phyloP scores from a whole-genome alignment of 805 yeast genomes.

The Metschnikowia baotianmanensis region DNA sequence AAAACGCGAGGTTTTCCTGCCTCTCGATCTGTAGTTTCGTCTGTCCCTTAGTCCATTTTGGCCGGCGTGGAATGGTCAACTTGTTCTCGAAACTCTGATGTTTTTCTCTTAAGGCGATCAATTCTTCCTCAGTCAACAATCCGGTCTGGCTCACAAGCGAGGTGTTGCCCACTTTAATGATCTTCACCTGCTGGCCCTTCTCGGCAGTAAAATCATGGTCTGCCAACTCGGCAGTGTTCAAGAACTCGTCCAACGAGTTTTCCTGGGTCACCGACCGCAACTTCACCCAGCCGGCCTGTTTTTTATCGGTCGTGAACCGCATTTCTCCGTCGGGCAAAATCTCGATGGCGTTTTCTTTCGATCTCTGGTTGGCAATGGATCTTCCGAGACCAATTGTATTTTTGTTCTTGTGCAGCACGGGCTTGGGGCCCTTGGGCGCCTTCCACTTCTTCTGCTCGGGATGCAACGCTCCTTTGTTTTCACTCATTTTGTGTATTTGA shows the following conservation, averaged over 20 bases:
- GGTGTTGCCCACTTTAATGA: slow-evolving; percentile 68
- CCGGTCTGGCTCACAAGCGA: slow-evolving; percentile 40
- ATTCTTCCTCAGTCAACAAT: slow-evolving; percentile 65
- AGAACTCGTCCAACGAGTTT: slow-evolving; percentile 87
- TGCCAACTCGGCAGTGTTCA: slow-evolving; percentile 92
- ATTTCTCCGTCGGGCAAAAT: slow-evolving; percentile 82
- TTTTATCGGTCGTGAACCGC: slow-evolving; percentile 82
- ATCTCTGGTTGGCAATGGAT: slow-evolving; percentile 71
- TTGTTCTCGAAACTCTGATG: slow-evolving; percentile 66
- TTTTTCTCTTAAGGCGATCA: slow-evolving; percentile 53
- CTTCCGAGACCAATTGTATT: slow-evolving; percentile 85
- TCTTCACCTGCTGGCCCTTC: slow-evolving; percentile 74
- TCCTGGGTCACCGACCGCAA: slow-evolving; percentile 94
- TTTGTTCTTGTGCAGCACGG: slow-evolving; percentile 78
- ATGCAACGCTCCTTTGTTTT: slow-evolving; percentile 42
- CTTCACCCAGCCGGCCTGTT: slow-evolving; percentile 86
- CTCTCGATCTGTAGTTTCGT: slow-evolving; percentile 77
- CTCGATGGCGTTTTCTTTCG: slow-evolving; percentile 65
- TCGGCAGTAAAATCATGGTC: slow-evolving; percentile 97
- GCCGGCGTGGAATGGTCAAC: slow-evolving; percentile 90
- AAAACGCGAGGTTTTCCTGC: slow-evolving; percentile 84
- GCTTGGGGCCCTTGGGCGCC: slow-evolving; percentile 91
- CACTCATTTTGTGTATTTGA: slow-evolving; percentile 16
- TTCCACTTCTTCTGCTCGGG: slow-evolving; percentile 69
- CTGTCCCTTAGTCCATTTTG: slow-evolving; percentile 73